phyloP scores from a whole-genome alignment of 208 protist species.

The Wallacemonas sp. region DNA sequence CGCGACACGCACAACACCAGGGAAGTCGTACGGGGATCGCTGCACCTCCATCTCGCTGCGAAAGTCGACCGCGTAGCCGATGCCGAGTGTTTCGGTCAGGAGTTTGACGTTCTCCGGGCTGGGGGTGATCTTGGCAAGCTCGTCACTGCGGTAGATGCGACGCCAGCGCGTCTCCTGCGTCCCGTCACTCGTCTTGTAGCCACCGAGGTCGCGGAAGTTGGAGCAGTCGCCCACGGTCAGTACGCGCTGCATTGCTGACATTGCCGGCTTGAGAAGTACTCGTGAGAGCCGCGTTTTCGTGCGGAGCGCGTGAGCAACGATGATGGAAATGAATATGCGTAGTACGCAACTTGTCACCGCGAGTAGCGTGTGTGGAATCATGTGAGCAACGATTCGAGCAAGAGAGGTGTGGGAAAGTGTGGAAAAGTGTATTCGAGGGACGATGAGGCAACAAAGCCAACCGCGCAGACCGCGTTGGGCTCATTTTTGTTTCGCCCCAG shows the following conservation, averaged over 20 bases:
- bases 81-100: conserved; percentile 24
- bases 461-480: too few species aligned
- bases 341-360: too few species aligned
- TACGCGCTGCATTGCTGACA: background rate
- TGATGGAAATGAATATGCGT: too few species aligned
- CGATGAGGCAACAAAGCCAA: too few species aligned
- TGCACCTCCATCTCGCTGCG: conserved; percentile 25
- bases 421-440: too few species aligned
- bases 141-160: conserved; percentile 40
- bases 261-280: background rate
- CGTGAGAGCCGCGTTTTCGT: conserved; percentile 1
- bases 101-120: conserved; percentile 15
- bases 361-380: too few species aligned
- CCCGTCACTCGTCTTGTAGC: conserved; percentile 35
- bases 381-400: too few species aligned
- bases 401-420: too few species aligned
- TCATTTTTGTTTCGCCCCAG: too few species aligned
- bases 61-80: conserved; percentile 45
- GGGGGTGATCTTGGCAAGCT: conserved; percentile 19
- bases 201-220: conserved; percentile 54
- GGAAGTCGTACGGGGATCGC: conserved; percentile 15
- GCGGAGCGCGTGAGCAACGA: too few species aligned
- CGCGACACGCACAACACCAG: conserved; percentile 15
- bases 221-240: background rate
- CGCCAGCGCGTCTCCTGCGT: conserved; percentile 24